A percentile compares a stretch with the other conserved stretches of the same genome.
Conservation (phyloP, 179 eudicot genomes). For the Beta corolliflora region DNA sequence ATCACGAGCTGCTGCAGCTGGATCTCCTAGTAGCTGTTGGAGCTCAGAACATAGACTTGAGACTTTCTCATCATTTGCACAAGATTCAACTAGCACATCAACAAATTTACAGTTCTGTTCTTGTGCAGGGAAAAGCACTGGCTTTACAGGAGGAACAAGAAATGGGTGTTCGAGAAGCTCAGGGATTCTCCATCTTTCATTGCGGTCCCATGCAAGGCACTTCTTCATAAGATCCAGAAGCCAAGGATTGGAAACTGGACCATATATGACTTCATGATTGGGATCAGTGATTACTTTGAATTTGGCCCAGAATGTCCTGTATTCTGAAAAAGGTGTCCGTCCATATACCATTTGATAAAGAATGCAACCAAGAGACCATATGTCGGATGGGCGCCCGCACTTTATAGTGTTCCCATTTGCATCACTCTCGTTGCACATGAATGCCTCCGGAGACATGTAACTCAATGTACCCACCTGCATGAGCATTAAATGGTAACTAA, state of each 20-base stretch:
- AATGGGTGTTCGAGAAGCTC: slow-evolving; percentile 87
- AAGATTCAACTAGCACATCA: slow-evolving; percentile 62
- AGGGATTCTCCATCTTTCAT: slow-evolving; percentile 87
- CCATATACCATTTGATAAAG: slow-evolving; percentile 99
- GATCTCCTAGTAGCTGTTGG: slow-evolving; percentile 44
- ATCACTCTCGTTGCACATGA: slow-evolving; percentile 90
- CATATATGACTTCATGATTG: slow-evolving; percentile 63
- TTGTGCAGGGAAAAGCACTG: slow-evolving; percentile 25
- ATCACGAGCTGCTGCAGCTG: slow-evolving; percentile 39
- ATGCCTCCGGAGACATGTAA: slow-evolving; percentile 99
- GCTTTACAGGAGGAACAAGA: slow-evolving; percentile 72
- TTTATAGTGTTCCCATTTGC: slow-evolving; percentile 79
- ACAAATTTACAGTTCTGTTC: slow-evolving; percentile 44
- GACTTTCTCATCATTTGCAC: slow-evolving; percentile 43
- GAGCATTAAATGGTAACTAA: slow-evolving; percentile 5
- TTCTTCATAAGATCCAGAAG: slow-evolving; percentile 83
- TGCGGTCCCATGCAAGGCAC: slow-evolving; percentile 90
- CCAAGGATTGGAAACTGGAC: slow-evolving; percentile 73
- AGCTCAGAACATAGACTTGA: slow-evolving; percentile 54
- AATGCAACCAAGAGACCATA: slow-evolving; percentile 98
- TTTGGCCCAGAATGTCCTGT: slow-evolving; percentile 95
- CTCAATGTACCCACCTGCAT: slow-evolving; percentile 95
- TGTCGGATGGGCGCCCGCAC: slow-evolving; percentile 94
- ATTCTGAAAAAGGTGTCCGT: slow-evolving; percentile 86
- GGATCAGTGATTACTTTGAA: slow-evolving; percentile 93